Percentiles rank a stretch among this genome's conserved stretches.
Conservation (phyloP, 2,329 filamentous ascomycete genomes). For the Hymenoscyphus linearis region DNA sequence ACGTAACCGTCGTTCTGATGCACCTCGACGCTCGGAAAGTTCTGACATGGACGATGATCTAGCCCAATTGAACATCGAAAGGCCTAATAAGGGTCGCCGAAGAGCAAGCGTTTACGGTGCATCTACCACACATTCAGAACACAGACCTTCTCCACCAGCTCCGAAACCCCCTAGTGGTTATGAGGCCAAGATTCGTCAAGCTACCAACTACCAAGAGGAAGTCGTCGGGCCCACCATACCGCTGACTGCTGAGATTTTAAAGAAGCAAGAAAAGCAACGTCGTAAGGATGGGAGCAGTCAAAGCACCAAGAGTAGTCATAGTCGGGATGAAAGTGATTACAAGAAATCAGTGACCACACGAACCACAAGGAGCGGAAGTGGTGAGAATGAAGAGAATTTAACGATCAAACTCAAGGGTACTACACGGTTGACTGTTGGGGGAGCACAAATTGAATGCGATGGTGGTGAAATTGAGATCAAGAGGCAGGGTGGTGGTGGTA, state of each 20-base stretch:
- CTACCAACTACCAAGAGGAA: conserved; percentile 48
- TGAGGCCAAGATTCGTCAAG: conserved; percentile 41
- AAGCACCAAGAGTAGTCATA: conserved; percentile 55
- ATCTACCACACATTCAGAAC: conserved; percentile 8
- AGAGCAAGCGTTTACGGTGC: conserved; percentile 28
- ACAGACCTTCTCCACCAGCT: too few relatives aligned
- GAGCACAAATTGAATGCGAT: conserved; percentile 55
- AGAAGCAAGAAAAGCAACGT: conserved; percentile 37
- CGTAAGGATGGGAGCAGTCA: conserved; percentile 42
- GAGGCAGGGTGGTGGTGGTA: conserved; percentile 32
- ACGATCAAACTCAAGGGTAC: conserved; percentile 56
- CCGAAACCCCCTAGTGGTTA: conserved; percentile 32
- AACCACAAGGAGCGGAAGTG: conserved; percentile 44
- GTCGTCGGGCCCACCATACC: conserved; percentile 41
- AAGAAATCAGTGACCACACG: conserved; percentile 56
- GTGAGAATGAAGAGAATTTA: conserved; percentile 52
- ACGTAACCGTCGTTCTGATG: neutral
- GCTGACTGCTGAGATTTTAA: conserved; percentile 51
- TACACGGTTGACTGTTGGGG: conserved; percentile 51
- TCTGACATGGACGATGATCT: conserved; percentile 3
- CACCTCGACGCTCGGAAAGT: neutral
- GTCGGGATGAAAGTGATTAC: conserved; percentile 60
- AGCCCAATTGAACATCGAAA: conserved; percentile 21
- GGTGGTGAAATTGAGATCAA: conserved; percentile 57
- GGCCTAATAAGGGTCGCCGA: conserved; percentile 24